A percentile compares a stretch with the other conserved stretches of the same genome.
These are phyloP conservation scores for Tricholoma furcatifolium DNA, from an alignment of 768 basidiomycete species.

Conservation along the genomic window DNA sequence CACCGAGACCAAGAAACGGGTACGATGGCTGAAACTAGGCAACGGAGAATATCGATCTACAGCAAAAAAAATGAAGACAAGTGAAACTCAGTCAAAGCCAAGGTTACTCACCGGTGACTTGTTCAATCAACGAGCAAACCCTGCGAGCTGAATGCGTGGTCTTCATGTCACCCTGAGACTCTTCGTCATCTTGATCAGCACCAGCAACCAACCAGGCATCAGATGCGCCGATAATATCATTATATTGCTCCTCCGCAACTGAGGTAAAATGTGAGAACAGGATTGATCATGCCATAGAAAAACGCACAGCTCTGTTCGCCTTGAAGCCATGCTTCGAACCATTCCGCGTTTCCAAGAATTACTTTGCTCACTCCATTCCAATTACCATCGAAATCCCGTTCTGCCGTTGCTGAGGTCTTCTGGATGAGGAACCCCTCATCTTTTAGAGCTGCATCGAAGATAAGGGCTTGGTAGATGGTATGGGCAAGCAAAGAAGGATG, in stretches of 20 bases:
- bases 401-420: slow-evolving; percentile 42
- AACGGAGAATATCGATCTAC: slow-evolving; percentile 90
- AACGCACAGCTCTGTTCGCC: slow-evolving; percentile 89
- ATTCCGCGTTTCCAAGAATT: slow-evolving; percentile 79
- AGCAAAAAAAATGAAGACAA: not conserved
- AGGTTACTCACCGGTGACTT: slow-evolving; percentile 72
- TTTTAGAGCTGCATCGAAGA: slow-evolving; percentile 78
- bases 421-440: slow-evolving; percentile 71
- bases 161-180: slow-evolving; percentile 44
- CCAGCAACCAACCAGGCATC: slow-evolving; percentile 85
- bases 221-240: slow-evolving; percentile 72
- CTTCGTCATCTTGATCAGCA: slow-evolving; percentile 52
- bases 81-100: not conserved
- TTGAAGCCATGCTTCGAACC: slow-evolving; percentile 89
- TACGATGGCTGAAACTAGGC: slow-evolving; percentile 73
- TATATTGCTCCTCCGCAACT: slow-evolving; percentile 90
- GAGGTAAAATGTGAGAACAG: not conserved
- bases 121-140: slow-evolving; percentile 83
- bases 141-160: slow-evolving; percentile 84
- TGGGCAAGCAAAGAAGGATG: slow-evolving; percentile 90
- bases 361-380: slow-evolving; percentile 84
- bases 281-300: not conserved
- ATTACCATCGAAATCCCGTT: slow-evolving; percentile 23
- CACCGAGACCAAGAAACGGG: slow-evolving; percentile 78
- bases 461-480: slow-evolving; percentile 88